phyloP scores from a whole-genome alignment of 2,329 filamentous ascomycete species.

The Aspergillus sp. region DNA sequence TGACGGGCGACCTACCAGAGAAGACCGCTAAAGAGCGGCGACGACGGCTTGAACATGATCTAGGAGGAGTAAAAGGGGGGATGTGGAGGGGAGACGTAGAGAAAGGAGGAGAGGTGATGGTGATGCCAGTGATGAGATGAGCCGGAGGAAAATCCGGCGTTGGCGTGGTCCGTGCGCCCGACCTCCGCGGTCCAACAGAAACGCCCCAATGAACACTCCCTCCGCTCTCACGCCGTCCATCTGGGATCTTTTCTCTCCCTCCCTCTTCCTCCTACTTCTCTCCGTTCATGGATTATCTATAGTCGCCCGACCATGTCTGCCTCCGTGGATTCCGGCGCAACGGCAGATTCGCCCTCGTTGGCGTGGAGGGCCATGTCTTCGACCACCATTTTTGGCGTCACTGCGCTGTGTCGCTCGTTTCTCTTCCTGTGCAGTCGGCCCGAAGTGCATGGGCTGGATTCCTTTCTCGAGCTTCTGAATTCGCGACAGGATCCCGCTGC shows the following conservation, averaged over 20 bases:
- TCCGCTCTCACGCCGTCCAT: conserved; percentile 14
- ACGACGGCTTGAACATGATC: conserved; percentile 80
- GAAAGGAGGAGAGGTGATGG: neutral
- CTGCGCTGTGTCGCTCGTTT: conserved; percentile 69
- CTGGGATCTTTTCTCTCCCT: conserved; percentile 4
- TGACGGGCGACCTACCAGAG: conserved; percentile 61
- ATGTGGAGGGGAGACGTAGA: conserved; percentile 18
- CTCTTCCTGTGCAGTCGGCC: conserved; percentile 71
- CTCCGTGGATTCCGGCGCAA: conserved; percentile 41
- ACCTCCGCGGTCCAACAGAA: conserved; percentile 20
- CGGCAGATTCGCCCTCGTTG: conserved; percentile 42
- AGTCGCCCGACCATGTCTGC: conserved; percentile 16
- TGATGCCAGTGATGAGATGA: neutral
- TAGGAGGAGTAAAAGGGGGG: conserved; percentile 9
- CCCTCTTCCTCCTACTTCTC: conserved; percentile 11
- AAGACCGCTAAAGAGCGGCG: conserved; percentile 72
- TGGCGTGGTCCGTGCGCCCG: conserved; percentile 20
- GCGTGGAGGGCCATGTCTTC: conserved; percentile 71
- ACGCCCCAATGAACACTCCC: conserved; percentile 15
- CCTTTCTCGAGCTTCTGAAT: conserved; percentile 74
- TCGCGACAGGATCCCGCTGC: conserved; percentile 63
- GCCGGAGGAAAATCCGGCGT: conserved; percentile 20
- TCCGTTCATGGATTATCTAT: conserved; percentile 13
- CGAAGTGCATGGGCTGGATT: conserved; percentile 72
- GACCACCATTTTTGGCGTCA: conserved; percentile 70